phyloP scores from a whole-genome alignment of 106 monocot genomes.

The Acorus calamus region DNA sequence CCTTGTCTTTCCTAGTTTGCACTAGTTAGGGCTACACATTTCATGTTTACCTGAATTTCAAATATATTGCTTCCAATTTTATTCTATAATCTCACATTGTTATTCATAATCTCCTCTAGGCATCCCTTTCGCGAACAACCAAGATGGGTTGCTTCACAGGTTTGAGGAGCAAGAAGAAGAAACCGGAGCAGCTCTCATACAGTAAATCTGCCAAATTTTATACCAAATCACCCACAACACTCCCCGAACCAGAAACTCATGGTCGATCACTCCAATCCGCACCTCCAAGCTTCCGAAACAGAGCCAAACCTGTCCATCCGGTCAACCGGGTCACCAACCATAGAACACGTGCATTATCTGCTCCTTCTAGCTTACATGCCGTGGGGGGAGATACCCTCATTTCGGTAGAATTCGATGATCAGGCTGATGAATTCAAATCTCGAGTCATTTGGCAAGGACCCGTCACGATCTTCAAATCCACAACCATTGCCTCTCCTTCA shows the following conservation, averaged over 20 bases:
- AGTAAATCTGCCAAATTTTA: conserved; percentile 17
- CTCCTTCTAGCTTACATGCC: conserved; percentile 72
- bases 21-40: too few species aligned
- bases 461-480: conserved; percentile 43
- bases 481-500: conserved; percentile 68
- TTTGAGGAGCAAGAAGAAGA: conserved; percentile 69
- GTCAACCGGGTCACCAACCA: conserved; percentile 11
- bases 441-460: conserved; percentile 34
- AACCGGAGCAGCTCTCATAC: conserved; percentile 11
- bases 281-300: conserved; percentile 84
- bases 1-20: too few species aligned
- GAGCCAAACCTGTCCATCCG: conserved; percentile 34
- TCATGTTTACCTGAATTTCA: too few species aligned
- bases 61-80: too few species aligned
- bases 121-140: too few species aligned
- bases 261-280: conserved; percentile 75
- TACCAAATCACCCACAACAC: conserved; percentile 20
- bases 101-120: too few species aligned
- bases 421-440: conserved; percentile 36
- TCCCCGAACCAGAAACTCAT: conserved; percentile 56
- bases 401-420: conserved; percentile 41
- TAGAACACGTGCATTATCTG: conserved; percentile 68
- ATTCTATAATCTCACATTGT: too few species aligned
- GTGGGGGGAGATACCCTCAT: conserved; percentile 31
- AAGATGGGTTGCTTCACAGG: conserved; percentile 81